phyloP scores from a whole-genome alignment of 192 early-diverging fungal genomes.

The Backusella tarrabulga region DNA sequence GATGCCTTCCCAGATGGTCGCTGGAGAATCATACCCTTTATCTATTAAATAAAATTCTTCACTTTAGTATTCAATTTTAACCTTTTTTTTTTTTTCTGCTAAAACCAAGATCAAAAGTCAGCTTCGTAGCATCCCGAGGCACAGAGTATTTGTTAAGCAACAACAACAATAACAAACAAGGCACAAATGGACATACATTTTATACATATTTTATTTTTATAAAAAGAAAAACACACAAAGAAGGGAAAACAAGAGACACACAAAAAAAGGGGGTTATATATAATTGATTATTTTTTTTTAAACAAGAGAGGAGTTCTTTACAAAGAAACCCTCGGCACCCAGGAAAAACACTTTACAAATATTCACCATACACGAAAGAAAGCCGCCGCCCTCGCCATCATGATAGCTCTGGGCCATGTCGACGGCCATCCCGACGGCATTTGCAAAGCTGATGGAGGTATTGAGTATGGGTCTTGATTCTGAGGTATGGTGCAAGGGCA shows the following conservation, averaged over 20 bases:
- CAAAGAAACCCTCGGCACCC: constrained; percentile 11
- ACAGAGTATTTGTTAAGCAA: background rate
- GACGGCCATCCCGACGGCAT: background rate
- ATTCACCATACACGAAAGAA: constrained; percentile 5
- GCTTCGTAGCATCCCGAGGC: background rate
- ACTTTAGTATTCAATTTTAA: background rate
- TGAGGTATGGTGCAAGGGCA: background rate
- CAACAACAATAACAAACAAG: background rate
- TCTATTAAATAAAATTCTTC: constrained; percentile 16
- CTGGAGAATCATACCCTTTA: constrained; percentile 27
- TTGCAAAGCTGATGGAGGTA: background rate
- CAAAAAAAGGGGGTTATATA: background rate
- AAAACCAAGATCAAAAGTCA: background rate
- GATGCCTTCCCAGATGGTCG: constrained; percentile 17
- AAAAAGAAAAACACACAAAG: background rate
- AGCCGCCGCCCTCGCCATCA: background rate
- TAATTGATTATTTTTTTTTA: background rate
- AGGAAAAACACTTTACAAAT: constrained; percentile 20
- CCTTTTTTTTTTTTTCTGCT: background rate
- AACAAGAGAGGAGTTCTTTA: background rate
- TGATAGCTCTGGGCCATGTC: constrained; percentile 8
- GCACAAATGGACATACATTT: background rate
- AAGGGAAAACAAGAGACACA: background rate
- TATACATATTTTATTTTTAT: background rate
- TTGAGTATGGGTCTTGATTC: background rate